Evolutionary conservation across 1,284 basidiomycete species (phyloP), one percentile per base, ranked within the genome.

Genomic region (Sphaerobolus stellatus): DNA sequence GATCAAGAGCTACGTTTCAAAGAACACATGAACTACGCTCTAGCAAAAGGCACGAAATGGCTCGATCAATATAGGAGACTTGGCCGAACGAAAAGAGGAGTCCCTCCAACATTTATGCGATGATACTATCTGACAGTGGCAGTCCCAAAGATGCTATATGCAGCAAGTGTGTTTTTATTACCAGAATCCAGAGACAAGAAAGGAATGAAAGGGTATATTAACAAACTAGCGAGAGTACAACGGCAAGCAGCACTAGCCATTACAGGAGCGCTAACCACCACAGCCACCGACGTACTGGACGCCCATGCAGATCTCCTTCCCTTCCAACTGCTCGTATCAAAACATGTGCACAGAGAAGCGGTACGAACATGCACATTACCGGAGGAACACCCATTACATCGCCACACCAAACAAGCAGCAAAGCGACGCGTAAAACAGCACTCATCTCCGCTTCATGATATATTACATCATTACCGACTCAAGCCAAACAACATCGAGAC

Each of bases 281-380:
- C 52, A 8, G 24, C 52, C 2, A 33, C 14, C 6, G 45, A 53
- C 33, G 16, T 48, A 11, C 30, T 54, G 4, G 56, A 54, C 16
- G 30, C 28, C 11, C 45, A 55, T 24, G 29, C 56, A 6, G 25
- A 54, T 33, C 43, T 54, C 45, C 61, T 66, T 0, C 75, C 75
- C 0, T 62, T 70, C n/a, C 27, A 63, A 5, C 54, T 68, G 0
- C 49, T 65, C 0, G 48, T 77, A 5, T 50, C 62, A 38, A 66
- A 66, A 29, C 30, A 59, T 1, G 60, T 66, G 13, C 58, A 66
- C 16, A 56, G 18, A 54, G 58, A 41, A n/a, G 18, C 33, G 13
- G 11, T 36, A 36, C 11, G 36, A 38, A 22, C 36, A 22, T 16
- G 36, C 36, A 38, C 36, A 7, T n/a, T 38, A 38, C 36, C 36